Evolutionary conservation across 306 rosid genomes (phyloP), one percentile per base, ranked within the genome.

Genomic region (Prunus mira): DNA sequence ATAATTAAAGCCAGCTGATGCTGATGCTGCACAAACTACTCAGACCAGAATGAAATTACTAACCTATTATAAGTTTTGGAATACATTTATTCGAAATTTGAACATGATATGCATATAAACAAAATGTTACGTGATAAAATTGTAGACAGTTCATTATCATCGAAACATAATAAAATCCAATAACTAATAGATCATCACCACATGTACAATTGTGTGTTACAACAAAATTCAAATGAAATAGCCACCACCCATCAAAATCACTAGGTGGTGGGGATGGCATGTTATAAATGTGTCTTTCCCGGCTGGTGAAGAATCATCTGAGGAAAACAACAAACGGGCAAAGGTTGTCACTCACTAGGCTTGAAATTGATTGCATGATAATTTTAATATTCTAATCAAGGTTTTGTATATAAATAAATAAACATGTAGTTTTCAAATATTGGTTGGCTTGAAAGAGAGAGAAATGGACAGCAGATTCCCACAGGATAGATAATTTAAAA

Each of bases 381-480:
- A 3, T 34, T 18, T 17, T 18, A 15, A 28, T 41, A 17, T 17
- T 30, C n/a, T 18, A 18, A 65, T 9, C 49, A 65, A 32, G 1
- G 47, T 64, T 32, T 32, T 64, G 68, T 17, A 32, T 15, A 32
- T 64, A n/a, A 6, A 17, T 41, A 32, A 72, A 27, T 47, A 32
- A 70, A n/a, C 49, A 62, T 62, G 18, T 28, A n/a, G 34, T 28
- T 62, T 62, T 62, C 20, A 25, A 62, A 7, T 6, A 54, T 72
- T 32, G 30, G 57, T 28, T 52, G 50, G 32, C 2, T 47, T 0
- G 71, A 19, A 50, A 50, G 71, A 49, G 22, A 20, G 34, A 46
- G 18, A 30, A 22, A 38, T 27, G 66, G 32, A 30, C 73, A 75
- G 9, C 65, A 18, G 43, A 71, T 72, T 71, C 74, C 65, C 13